Conservation (phyloP, 208 protist genomes). For the Trypanosoma scelopori region DNA sequence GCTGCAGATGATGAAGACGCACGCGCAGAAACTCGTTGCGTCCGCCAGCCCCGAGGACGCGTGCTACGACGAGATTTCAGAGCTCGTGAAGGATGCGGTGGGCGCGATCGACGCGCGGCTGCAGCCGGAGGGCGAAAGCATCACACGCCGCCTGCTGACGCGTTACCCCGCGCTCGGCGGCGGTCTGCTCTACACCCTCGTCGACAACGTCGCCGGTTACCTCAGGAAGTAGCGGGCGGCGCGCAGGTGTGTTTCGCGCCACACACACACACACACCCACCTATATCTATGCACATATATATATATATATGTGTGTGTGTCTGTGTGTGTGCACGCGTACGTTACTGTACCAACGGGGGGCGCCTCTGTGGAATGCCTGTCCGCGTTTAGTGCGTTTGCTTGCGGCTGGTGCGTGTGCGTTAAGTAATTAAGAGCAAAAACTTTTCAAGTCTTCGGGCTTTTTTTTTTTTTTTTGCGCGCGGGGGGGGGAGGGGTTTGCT, state of each 20-base stretch:
- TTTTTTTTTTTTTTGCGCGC: no score
- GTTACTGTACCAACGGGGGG: no score
- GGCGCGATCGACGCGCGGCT: conserved; percentile 35
- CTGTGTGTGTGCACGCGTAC: no score
- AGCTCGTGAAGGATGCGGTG: conserved; percentile 26
- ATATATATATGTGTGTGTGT: no score
- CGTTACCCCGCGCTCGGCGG: conserved; percentile 62
- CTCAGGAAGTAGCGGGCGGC: conserved; percentile 21
- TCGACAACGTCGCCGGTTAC: conserved; percentile 48
- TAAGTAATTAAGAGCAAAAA: no score
- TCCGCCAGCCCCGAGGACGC: conserved; percentile 27
- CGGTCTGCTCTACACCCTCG: conserved; percentile 37
- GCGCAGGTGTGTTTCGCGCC: neutral
- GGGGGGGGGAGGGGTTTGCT: no score
- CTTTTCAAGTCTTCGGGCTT: no score
- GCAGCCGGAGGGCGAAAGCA: conserved; percentile 18
- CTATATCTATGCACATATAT: no score
- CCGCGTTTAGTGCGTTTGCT: no score
- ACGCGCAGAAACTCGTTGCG: conserved; percentile 37
- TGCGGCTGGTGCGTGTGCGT: no score
- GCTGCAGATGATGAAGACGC: conserved; percentile 38
- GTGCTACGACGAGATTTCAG: conserved; percentile 29
- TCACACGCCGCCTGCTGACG: conserved; percentile 43
- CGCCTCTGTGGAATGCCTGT: no score
- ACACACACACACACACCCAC: no score